A percentile compares a stretch with the other conserved stretches of the same genome.
Evolutionary conservation across 352 stramenopile species (phyloP).

Genomic region (Phytopythium delawarense): DNA sequence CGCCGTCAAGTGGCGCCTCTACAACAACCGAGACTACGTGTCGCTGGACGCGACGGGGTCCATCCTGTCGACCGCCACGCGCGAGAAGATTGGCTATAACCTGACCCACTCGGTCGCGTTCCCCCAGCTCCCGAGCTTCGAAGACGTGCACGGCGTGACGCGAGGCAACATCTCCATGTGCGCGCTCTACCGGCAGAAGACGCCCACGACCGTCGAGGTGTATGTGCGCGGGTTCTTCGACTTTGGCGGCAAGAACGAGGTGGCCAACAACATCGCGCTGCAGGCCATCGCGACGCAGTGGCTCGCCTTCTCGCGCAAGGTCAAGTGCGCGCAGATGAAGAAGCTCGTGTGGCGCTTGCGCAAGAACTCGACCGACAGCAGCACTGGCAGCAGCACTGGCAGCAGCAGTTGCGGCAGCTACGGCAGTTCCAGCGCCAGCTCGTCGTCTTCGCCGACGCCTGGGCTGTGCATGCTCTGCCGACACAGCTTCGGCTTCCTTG

Average conservation of each 20-base stretch:
- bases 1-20: slow-evolving; percentile 29
- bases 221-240: slow-evolving; percentile 34
- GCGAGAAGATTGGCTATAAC: slow-evolving; percentile 29
- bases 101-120: slow-evolving; percentile 30
- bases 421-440: slow-evolving; percentile 2
- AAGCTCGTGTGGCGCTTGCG: slow-evolving; percentile 30
- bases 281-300: slow-evolving; percentile 24
- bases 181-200: slow-evolving; percentile 29
- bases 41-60: slow-evolving; percentile 29
- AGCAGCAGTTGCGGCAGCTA: slow-evolving; percentile 3
- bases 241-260: slow-evolving; percentile 14
- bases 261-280: slow-evolving; percentile 10
- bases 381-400: neutral
- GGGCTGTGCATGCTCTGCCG: slow-evolving; percentile 15
- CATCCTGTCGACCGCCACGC: slow-evolving; percentile 11
- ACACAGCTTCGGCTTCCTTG: slow-evolving; percentile 25
- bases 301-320: slow-evolving; percentile 26
- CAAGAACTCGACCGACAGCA: slow-evolving; percentile 18
- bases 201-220: slow-evolving; percentile 21
- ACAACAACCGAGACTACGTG: slow-evolving; percentile 31
- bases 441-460: slow-evolving; percentile 2
- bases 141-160: slow-evolving; percentile 16
- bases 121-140: slow-evolving; percentile 24
- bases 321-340: slow-evolving; percentile 33
- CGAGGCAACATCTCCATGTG: slow-evolving; percentile 36